phyloP scores from a whole-genome alignment of 805 yeast genomes.

The Starmerella floris region DNA sequence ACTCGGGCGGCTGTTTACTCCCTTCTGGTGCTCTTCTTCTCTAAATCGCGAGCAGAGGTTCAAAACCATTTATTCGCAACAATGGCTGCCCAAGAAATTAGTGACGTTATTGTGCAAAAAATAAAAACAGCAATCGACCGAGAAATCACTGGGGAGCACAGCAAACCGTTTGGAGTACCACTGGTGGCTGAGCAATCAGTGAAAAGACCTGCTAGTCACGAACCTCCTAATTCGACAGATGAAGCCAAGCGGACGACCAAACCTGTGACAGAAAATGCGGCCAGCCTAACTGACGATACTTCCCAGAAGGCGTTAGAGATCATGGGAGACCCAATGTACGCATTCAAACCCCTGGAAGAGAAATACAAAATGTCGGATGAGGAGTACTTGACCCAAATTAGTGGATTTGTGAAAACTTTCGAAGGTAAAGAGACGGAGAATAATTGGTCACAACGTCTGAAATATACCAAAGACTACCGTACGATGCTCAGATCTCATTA shows the following conservation, averaged over 20 bases:
- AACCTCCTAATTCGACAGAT: no score
- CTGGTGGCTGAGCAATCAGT: background rate
- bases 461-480: slow-evolving; percentile 43
- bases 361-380: slow-evolving; percentile 26
- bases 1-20: slow-evolving; percentile 23
- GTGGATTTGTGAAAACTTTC: slow-evolving; percentile 31
- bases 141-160: background rate
- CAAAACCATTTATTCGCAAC: slow-evolving; percentile 35
- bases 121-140: slow-evolving; percentile 5
- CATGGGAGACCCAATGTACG: slow-evolving; percentile 21
- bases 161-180: no score
- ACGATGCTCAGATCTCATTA: slow-evolving; percentile 42
- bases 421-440: slow-evolving; percentile 70
- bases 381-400: slow-evolving; percentile 25
- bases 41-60: slow-evolving; percentile 30
- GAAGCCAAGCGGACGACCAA: background rate
- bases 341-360: slow-evolving; percentile 29
- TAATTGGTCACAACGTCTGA: slow-evolving; percentile 72
- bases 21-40: slow-evolving; percentile 31
- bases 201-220: no score
- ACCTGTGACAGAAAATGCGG: background rate
- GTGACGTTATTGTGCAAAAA: slow-evolving; percentile 1
- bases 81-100: slow-evolving; percentile 26
- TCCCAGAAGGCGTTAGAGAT: background rate
- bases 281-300: background rate